Conservation (phyloP, 2,329 filamentous ascomycete genomes). For the Myriosclerotinia scirpicola region DNA sequence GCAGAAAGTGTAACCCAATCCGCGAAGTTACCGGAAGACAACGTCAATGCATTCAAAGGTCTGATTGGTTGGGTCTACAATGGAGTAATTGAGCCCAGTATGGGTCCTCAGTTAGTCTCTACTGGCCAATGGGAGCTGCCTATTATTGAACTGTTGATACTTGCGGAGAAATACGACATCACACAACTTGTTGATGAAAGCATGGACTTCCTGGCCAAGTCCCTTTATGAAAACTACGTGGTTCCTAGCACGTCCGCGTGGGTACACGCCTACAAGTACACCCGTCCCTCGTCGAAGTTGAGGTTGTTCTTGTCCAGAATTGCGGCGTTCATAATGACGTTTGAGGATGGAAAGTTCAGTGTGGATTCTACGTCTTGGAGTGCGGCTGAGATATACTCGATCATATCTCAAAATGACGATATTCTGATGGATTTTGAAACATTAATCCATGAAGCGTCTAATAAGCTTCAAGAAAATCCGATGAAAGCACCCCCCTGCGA, state of each 20-base stretch:
- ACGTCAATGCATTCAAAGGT: slow-evolving; percentile 18
- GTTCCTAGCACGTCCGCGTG: neutral
- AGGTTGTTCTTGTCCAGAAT: neutral
- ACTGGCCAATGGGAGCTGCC: too few relatives aligned
- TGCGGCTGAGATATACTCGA: rapidly evolving
- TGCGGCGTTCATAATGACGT: neutral
- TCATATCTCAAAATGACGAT: neutral
- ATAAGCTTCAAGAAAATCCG: neutral
- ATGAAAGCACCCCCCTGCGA: neutral
- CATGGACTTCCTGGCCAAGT: neutral
- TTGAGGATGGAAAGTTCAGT: neutral
- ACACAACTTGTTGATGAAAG: neutral
- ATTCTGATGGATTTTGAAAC: neutral
- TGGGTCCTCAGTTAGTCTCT: too few relatives aligned
- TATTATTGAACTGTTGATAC: neutral
- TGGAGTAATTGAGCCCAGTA: neutral
- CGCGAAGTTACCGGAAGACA: slow-evolving; percentile 26
- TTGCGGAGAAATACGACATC: neutral
- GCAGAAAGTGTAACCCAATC: slow-evolving; percentile 4
- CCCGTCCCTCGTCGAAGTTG: neutral
- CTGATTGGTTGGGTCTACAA: slow-evolving; percentile 27
- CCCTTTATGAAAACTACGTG: neutral
- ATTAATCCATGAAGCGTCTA: neutral
- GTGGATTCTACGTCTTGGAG: neutral
- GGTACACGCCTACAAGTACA: neutral